These are phyloP conservation scores for Euptelea pleiosperma DNA, from an alignment of 164 flowering plant genomes.

Conservation along the genomic window DNA sequence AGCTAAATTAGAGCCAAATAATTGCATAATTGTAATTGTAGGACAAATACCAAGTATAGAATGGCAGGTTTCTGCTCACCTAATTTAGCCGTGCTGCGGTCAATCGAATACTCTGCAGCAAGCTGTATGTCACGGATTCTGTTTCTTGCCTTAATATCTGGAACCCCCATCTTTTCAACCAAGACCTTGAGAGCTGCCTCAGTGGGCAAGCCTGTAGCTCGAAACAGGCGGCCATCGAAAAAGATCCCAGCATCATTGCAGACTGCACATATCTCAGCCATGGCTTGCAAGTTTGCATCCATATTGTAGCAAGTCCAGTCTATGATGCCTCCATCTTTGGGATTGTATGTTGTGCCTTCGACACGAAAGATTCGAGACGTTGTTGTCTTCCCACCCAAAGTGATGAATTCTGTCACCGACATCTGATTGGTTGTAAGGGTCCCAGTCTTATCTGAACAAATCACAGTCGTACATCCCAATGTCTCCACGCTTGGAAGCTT, in stretches of 20 bases:
- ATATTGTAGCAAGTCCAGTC: conserved; percentile 78
- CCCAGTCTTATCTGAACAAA: conserved; percentile 93
- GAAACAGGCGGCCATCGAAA: conserved; percentile 58
- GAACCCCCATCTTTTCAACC: conserved; percentile 97
- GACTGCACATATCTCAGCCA: conserved; percentile 84
- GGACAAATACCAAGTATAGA: neutral
- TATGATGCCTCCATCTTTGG: conserved; percentile 80
- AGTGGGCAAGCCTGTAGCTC: conserved; percentile 85
- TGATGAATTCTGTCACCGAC: conserved; percentile 75
- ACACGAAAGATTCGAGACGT: conserved; percentile 54
- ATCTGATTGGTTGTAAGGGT: conserved; percentile 93
- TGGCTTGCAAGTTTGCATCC: conserved; percentile 76
- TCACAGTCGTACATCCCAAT: conserved; percentile 87
- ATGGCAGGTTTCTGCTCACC: conserved; percentile 40
- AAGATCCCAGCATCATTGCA: conserved; percentile 90
- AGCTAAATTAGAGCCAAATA: conserved; percentile 2
- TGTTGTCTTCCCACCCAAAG: conserved; percentile 68
- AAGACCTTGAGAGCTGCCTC: conserved; percentile 96
- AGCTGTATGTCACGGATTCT: conserved; percentile 53
- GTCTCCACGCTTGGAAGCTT: conserved; percentile 95
- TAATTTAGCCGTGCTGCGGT: conserved; percentile 50
- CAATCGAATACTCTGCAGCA: conserved; percentile 61
- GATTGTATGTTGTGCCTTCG: conserved; percentile 87
- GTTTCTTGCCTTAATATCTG: conserved; percentile 64
- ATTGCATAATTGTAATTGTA: neutral